Evolutionary conservation across 2,329 filamentous ascomycete genomes (phyloP).

Genomic region (Ploettnerulaceae sp.): DNA sequence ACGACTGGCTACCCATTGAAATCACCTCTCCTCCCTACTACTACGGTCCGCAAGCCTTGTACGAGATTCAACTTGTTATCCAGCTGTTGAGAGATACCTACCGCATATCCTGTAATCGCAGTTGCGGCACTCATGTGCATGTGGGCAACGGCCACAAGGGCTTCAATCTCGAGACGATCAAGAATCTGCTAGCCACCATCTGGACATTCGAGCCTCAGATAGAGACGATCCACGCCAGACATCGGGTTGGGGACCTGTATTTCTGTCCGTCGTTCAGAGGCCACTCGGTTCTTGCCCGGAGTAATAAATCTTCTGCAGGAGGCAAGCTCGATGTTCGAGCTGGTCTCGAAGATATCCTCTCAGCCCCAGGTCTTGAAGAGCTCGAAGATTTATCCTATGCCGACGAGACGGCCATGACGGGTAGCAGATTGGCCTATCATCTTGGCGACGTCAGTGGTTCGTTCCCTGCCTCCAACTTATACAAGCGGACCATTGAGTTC

Average conservation of each 20-base stretch:
- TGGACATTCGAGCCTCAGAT: constrained; percentile 31
- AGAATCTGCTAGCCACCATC: constrained; percentile 28
- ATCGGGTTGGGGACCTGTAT: background rate
- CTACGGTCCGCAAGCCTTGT: constrained; percentile 10
- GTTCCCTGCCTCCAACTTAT: background rate
- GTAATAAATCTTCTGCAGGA: background rate
- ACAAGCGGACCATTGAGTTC: constrained; percentile 26
- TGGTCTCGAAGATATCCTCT: background rate
- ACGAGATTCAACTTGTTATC: constrained; percentile 10
- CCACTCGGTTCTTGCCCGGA: background rate
- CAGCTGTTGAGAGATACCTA: constrained; percentile 15
- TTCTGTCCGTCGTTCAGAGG: constrained; percentile 3
- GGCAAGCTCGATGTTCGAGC: background rate
- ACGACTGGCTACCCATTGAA: constrained; percentile 16
- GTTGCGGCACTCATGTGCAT: constrained; percentile 33
- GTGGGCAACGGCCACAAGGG: constrained; percentile 28
- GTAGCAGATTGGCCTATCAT: background rate
- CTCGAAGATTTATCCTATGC: background rate
- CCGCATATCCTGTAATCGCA: constrained; percentile 24
- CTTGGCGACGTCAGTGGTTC: background rate
- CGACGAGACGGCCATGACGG: background rate
- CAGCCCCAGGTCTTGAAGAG: background rate
- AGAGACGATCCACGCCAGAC: constrained; percentile 26
- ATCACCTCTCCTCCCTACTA: constrained; percentile 18
- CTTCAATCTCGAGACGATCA: constrained; percentile 26